Percentiles rank a stretch among this genome's conserved stretches.
phyloP scores from a whole-genome alignment of 176 grass and related monocot species.

The Aegilops speltoides region DNA sequence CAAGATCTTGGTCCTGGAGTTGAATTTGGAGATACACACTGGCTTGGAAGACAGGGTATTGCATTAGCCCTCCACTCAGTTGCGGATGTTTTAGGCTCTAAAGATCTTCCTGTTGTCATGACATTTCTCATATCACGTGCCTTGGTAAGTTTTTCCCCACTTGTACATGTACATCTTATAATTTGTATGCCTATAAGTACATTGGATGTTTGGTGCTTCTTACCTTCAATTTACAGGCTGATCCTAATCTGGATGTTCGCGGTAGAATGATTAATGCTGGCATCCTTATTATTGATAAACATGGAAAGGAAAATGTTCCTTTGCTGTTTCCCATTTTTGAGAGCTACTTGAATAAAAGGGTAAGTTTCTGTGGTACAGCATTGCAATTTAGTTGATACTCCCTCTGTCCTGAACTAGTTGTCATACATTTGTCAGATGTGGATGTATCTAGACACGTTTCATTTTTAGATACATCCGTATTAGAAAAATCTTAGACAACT shows the following conservation, averaged over 20 bases:
- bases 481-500: too few species aligned
- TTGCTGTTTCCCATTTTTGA: slow-evolving; percentile 99
- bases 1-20: slow-evolving; percentile 64
- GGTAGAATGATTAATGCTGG: slow-evolving; percentile 98
- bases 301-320: slow-evolving; percentile 98
- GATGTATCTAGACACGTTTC: too few species aligned
- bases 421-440: too few species aligned
- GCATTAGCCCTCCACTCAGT: slow-evolving; percentile 89
- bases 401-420: too few species aligned
- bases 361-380: slow-evolving; percentile 22
- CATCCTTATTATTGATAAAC: slow-evolving; percentile 91
- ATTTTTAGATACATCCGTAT: too few species aligned
- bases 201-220: slow-evolving; percentile 26
- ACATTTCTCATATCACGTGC: slow-evolving; percentile 98
- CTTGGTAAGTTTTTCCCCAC: slow-evolving; percentile 46
- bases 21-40: slow-evolving; percentile 60
- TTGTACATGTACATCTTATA: slow-evolving; percentile 5
- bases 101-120: slow-evolving; percentile 95
- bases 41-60: slow-evolving; percentile 94
- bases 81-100: slow-evolving; percentile 85
- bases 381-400: slow-evolving; percentile 4
- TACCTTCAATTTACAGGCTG: slow-evolving; percentile 57
- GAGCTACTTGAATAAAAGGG: slow-evolving; percentile 98
- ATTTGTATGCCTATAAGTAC: not conserved
- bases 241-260: slow-evolving; percentile 93